Percentiles rank a stretch among this genome's conserved stretches.
Conservation (phyloP, 306 rosid species). For the Elaeagnus macrophylla region DNA sequence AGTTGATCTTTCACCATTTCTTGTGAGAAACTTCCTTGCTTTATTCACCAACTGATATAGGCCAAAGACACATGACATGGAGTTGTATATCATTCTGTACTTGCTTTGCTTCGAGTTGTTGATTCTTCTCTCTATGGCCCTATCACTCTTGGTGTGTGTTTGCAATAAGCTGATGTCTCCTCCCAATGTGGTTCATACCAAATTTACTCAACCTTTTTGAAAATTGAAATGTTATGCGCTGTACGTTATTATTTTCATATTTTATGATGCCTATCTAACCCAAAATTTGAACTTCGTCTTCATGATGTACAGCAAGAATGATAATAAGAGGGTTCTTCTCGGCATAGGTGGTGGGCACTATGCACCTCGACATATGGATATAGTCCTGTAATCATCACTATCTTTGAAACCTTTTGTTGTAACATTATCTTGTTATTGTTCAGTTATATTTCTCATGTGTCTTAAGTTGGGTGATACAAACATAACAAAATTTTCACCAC, state of each 20-base stretch:
- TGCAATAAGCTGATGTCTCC: too few species aligned
- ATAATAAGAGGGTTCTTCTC: conserved; percentile 66
- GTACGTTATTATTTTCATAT: background rate
- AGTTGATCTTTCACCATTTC: too few species aligned
- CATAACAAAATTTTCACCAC: background rate
- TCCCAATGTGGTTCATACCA: background rate
- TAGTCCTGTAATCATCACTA: conserved; percentile 43
- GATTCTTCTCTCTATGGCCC: too few species aligned
- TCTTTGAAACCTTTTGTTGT: conserved; percentile 5
- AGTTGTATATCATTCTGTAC: too few species aligned
- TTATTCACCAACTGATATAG: too few species aligned
- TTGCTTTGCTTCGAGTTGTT: too few species aligned
- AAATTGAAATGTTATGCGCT: background rate
- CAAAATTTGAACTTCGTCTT: conserved; percentile 12
- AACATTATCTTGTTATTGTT: background rate
- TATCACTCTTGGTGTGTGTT: too few species aligned
- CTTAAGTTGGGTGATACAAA: conserved; percentile 13
- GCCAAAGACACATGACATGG: too few species aligned
- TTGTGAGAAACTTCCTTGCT: too few species aligned
- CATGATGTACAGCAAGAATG: conserved; percentile 54
- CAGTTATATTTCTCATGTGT: conserved; percentile 7
- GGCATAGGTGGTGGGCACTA: conserved; percentile 98
- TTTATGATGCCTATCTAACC: conserved; percentile 7
- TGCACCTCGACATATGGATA: conserved; percentile 86
- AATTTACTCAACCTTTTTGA: background rate